Evolutionary conservation across 352 stramenopile species (phyloP).

Genomic region (Globisporangium okanoganense): DNA sequence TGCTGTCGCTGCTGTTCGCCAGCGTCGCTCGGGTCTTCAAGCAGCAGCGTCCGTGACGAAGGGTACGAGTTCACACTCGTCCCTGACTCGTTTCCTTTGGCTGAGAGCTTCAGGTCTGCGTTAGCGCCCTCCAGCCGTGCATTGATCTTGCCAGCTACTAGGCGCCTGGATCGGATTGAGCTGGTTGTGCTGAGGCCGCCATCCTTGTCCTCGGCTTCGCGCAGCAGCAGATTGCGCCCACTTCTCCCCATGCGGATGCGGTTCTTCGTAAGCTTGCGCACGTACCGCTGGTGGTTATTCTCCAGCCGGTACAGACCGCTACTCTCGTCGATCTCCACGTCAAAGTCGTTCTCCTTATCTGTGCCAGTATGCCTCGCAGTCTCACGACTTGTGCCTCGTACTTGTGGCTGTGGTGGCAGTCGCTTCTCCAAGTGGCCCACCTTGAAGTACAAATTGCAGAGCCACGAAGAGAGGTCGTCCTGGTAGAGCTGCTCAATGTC

Average conservation of each 20-base stretch:
- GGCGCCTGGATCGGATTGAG: not conserved
- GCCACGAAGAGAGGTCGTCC: conserved; percentile 75
- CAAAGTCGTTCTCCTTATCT: conserved; percentile 30
- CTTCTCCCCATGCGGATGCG: not conserved
- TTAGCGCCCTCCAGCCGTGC: conserved; percentile 8
- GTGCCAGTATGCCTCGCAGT: not conserved
- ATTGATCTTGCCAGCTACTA: not conserved
- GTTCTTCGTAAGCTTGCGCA: conserved; percentile 30
- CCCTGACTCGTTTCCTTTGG: not conserved
- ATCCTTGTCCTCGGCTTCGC: not conserved
- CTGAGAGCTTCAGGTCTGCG: conserved; percentile 1
- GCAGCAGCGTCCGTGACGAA: conserved; percentile 19
- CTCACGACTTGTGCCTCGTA: not conserved
- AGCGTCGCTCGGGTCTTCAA: conserved; percentile 11
- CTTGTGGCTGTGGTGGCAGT: conserved; percentile 5
- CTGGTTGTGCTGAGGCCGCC: not conserved
- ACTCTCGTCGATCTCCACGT: conserved; percentile 53
- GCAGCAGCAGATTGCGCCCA: not conserved
- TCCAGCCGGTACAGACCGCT: conserved; percentile 29
- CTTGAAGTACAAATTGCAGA: conserved; percentile 90
- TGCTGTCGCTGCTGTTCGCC: conserved; percentile 3
- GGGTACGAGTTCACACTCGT: conserved; percentile 17
- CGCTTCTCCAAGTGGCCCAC: conserved; percentile 41
- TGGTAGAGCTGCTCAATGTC: conserved; percentile 69
- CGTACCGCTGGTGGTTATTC: conserved; percentile 42